Conservation (phyloP, 2,329 filamentous ascomycete genomes). For the Colletotrichum incanum region DNA sequence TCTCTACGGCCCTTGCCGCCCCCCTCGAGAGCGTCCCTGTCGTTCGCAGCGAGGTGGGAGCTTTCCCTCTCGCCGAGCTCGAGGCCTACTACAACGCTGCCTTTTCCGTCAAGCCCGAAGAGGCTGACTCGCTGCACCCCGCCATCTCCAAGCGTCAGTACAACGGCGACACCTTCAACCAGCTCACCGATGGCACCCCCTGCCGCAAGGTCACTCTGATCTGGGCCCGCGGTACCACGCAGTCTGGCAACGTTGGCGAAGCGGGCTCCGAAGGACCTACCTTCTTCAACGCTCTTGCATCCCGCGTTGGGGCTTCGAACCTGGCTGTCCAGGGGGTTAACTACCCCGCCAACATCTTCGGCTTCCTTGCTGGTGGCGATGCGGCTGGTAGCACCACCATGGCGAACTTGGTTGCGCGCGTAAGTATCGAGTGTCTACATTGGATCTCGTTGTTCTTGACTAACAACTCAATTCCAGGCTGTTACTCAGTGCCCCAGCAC, state of each 20-base stretch:
- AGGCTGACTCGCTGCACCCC: background rate
- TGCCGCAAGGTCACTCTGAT: conserved; percentile 67
- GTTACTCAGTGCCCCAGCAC: conserved; percentile 61
- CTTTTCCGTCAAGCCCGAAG: conserved; percentile 17
- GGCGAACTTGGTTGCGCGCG: conserved; percentile 44
- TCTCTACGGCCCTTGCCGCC: conserved; percentile 33
- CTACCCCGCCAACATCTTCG: conserved; percentile 62
- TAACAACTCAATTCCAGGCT: conserved; percentile 48
- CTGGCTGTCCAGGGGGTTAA: conserved; percentile 69
- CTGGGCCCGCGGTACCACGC: conserved; percentile 69
- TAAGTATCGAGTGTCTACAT: background rate
- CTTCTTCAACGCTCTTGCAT: conserved; percentile 63
- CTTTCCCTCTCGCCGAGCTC: conserved; percentile 40
- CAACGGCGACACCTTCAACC: conserved; percentile 40
- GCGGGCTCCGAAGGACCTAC: conserved; percentile 61
- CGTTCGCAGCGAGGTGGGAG: conserved; percentile 13
- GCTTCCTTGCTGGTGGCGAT: conserved; percentile 64
- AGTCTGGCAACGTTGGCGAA: conserved; percentile 66
- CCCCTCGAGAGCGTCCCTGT: conserved; percentile 28
- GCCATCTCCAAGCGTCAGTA: conserved; percentile 39
- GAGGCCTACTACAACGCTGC: conserved; percentile 41
- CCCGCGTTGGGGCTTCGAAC: conserved; percentile 58
- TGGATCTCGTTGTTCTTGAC: background rate
- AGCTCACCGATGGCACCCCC: conserved; percentile 43
- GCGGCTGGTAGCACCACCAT: conserved; percentile 60